phyloP scores from a whole-genome alignment of 257 asterid species.

The Nicotiana benthamiana region DNA sequence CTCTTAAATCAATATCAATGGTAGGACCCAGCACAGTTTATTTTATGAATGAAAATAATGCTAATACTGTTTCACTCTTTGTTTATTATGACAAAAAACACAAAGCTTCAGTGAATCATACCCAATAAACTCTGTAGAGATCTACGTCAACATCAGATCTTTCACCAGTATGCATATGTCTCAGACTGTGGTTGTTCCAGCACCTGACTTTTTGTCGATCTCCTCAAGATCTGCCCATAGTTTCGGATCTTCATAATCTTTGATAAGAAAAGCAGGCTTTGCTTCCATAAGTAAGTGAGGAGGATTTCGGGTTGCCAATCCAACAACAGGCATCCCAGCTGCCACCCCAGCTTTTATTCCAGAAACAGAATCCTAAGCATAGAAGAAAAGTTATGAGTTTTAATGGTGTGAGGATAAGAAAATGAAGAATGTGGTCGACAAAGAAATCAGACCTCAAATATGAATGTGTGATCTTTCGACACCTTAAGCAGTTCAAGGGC shows the following conservation, averaged over 20 bases:
- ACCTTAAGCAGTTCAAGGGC: slow-evolving; percentile 71
- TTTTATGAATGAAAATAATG: neutral
- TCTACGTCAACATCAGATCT: neutral
- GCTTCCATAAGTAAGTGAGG: slow-evolving; percentile 52
- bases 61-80: neutral
- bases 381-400: neutral
- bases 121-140: neutral
- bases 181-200: slow-evolving; percentile 10
- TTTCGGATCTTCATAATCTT: slow-evolving; percentile 75
- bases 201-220: slow-evolving; percentile 36
- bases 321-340: slow-evolving; percentile 75
- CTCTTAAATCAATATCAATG: neutral
- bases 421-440: too few relatives aligned
- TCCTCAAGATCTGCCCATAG: slow-evolving; percentile 65
- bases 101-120: neutral
- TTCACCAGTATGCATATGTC: neutral
- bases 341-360: slow-evolving; percentile 94
- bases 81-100: neutral
- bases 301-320: slow-evolving; percentile 73
- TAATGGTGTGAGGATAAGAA: neutral
- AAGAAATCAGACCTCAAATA: slow-evolving; percentile 66
- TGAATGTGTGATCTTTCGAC: slow-evolving; percentile 68
- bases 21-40: neutral
- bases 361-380: slow-evolving; percentile 68
- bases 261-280: slow-evolving; percentile 62